Percentiles rank a stretch among this genome's conserved stretches.
Conservation (phyloP, 2,329 filamentous ascomycete species). For the Beauveria scarabaeidicola region DNA sequence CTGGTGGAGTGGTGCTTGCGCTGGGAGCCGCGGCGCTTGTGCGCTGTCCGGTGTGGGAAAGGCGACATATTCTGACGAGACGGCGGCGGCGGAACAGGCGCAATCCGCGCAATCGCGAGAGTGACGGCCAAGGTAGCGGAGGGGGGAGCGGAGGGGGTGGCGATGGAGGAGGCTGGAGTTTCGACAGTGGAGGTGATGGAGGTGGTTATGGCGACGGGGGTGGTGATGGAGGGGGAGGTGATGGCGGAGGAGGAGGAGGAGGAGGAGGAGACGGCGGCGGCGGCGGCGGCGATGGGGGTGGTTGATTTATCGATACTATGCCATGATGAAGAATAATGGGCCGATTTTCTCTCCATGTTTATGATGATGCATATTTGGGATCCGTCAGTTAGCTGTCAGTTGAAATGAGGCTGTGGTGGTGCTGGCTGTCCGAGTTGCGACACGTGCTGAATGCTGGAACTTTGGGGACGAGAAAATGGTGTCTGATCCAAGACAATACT, state of each 20-base stretch:
- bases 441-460: background rate
- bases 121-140: background rate
- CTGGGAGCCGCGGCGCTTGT: background rate
- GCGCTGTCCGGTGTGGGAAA: background rate
- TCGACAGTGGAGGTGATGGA: background rate
- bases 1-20: background rate
- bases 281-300: slow-evolving; percentile 1
- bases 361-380: background rate
- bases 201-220: background rate
- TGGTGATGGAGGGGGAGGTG: background rate
- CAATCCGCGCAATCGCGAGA: background rate
- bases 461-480: background rate
- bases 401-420: background rate
- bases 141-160: background rate
- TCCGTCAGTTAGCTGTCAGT: background rate
- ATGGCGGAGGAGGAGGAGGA: background rate
- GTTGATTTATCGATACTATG: background rate
- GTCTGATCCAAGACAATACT: background rate
- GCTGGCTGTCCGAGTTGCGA: background rate
- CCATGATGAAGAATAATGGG: background rate
- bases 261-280: background rate
- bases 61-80: background rate
- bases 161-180: slow-evolving; percentile 5
- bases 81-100: background rate
- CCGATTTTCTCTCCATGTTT: background rate